Base-by-base conservation (phyloP, 179 eudicot genomes). In the Spinacia oleracea region DNA sequence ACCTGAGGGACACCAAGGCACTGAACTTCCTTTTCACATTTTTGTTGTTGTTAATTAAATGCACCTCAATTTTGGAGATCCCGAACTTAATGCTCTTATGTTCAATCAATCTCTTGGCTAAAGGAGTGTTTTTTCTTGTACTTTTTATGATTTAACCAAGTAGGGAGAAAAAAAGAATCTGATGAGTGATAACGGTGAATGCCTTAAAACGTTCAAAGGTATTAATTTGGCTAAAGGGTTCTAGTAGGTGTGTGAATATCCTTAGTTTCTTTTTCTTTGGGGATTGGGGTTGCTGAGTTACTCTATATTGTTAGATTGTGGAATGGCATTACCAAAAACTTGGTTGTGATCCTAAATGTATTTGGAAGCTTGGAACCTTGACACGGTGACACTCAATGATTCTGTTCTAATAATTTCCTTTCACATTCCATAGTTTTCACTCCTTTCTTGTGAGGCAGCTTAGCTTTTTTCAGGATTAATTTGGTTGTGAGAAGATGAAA, bases 321-420 rank as follows among this genome's bases (percentile, higher is more conserved):
- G 68, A 63, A 31, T 63, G 31, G 68, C 68, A 63, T 63, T 31
- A n/a, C n/a, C n/a, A n/a, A n/a, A n/a, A n/a, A n/a, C n/a, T n/a
- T n/a, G n/a, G n/a, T n/a, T n/a, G n/a, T n/a, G n/a, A n/a, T n/a
- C n/a, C n/a, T n/a, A n/a, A n/a, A 56, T n/a, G 25, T 6, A 45
- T 45, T 45, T 45, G 50, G 50, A 45, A 45, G 11, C n/a, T 56
- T n/a, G 27, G 27, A 21, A n/a, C 58, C 58, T 53, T 56, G 4
- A n/a, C 23, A 8, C 21, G 14, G 15, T 48, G 2, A 11, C 18
- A 16, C 53, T 48, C 53, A 48, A 1, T 9, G 50, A 45, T 45
- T 45, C 14, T 45, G 50, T 45, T 20, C 29, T 3, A 53, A 56
- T n/a, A 6, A 56, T 56, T 55, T 56, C 9, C 1, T 56, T 56